Conservation (phyloP, 2,329 filamentous ascomycete genomes). For the Alternaria infectoria region DNA sequence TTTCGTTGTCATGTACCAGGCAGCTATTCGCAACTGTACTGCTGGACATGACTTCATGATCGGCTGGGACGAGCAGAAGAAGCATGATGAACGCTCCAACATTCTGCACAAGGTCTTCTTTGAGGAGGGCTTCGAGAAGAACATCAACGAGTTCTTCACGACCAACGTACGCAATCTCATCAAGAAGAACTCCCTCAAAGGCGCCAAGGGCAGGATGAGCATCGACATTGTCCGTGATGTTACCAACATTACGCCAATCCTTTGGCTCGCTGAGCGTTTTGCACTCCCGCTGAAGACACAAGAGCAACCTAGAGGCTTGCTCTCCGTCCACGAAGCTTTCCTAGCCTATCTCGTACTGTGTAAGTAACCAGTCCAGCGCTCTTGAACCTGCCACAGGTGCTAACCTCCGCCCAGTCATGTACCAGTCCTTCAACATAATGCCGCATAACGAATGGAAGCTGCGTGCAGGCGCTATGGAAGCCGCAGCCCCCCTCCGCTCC, state of each 20-base stretch:
- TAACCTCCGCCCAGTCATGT: conserved; percentile 51
- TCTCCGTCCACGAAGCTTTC: conserved; percentile 57
- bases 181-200: conserved; percentile 54
- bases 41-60: conserved; percentile 64
- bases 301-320: conserved; percentile 63
- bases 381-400: not conserved
- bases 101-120: conserved; percentile 62
- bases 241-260: conserved; percentile 69
- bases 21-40: conserved; percentile 69
- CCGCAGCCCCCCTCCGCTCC: conserved; percentile 69
- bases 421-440: conserved; percentile 62
- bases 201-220: conserved; percentile 52
- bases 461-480: conserved; percentile 53
- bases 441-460: conserved; percentile 58
- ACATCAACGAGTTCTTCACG: conserved; percentile 70
- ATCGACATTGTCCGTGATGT: conserved; percentile 68
- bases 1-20: conserved; percentile 56
- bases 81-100: conserved; percentile 46
- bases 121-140: conserved; percentile 65
- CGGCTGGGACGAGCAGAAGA: conserved; percentile 44
- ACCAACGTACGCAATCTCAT: conserved; percentile 54
- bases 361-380: not conserved
- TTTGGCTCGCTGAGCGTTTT: conserved; percentile 69
- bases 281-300: conserved; percentile 70
- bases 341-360: conserved; percentile 67